phyloP scores from a whole-genome alignment of 805 yeast species.

The Ogataea ganodermae region DNA sequence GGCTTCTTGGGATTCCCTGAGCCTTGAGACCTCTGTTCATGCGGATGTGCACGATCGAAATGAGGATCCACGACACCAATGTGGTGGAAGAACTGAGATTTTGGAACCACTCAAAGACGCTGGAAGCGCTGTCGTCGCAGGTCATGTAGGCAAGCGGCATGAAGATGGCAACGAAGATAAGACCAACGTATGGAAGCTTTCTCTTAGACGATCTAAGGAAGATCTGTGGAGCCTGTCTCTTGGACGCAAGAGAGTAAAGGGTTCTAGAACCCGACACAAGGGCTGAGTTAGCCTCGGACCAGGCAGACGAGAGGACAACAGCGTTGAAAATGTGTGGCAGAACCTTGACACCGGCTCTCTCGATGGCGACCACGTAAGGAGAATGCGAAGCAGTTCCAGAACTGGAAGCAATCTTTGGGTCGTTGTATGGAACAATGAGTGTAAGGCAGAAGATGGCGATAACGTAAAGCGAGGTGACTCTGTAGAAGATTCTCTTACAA shows the following conservation, averaged over 20 bases:
- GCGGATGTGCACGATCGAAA: constrained; percentile 46
- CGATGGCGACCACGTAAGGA: constrained; percentile 78
- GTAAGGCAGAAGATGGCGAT: constrained; percentile 41
- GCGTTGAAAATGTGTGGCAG: constrained; percentile 74
- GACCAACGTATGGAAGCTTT: constrained; percentile 56
- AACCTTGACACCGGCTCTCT: constrained; percentile 58
- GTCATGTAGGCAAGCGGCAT: constrained; percentile 65
- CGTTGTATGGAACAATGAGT: constrained; percentile 45
- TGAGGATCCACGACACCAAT: constrained; percentile 56
- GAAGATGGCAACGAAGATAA: constrained; percentile 45
- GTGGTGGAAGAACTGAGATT: constrained; percentile 62
- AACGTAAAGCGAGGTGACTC: constrained; percentile 28
- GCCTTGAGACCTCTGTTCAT: constrained; percentile 39
- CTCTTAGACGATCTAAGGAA: constrained; percentile 56
- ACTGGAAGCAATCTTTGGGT: constrained; percentile 42
- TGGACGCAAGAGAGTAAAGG: constrained; percentile 63
- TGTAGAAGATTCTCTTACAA: constrained; percentile 22
- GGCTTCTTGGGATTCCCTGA: constrained; percentile 38
- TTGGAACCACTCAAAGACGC: constrained; percentile 61
- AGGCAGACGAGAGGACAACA: constrained; percentile 50
- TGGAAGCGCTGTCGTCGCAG: constrained; percentile 51
- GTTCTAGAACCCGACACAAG: constrained; percentile 69
- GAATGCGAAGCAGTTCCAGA: constrained; percentile 64
- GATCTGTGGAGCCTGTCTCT: constrained; percentile 67
- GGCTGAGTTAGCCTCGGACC: constrained; percentile 69